Evolutionary conservation across 805 yeast genomes (phyloP).

Genomic region (Ogataea nonfermentans): DNA sequence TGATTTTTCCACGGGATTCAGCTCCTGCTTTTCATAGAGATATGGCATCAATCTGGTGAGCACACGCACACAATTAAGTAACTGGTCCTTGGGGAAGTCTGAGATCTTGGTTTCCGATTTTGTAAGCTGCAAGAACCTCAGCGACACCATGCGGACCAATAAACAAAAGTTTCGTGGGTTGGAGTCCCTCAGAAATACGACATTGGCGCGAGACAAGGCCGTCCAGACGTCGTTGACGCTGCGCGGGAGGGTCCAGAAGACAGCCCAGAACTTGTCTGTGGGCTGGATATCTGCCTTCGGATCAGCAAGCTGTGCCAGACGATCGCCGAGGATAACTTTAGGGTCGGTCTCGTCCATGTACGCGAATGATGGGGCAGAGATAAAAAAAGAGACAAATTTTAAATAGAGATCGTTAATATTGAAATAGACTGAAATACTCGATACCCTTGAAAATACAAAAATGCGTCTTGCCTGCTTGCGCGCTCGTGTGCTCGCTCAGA

Average conservation of each 20-base stretch:
- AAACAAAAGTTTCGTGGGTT: constrained; percentile 57
- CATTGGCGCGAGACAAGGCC: constrained; percentile 53
- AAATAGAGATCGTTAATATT: constrained; percentile 4
- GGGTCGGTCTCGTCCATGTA: constrained; percentile 77
- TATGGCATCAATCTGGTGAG: constrained; percentile 67
- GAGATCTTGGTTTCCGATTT: constrained; percentile 21
- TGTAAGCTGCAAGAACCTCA: constrained; percentile 32
- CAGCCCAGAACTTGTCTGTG: constrained; percentile 41
- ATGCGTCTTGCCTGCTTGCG: not conserved
- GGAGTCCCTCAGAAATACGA: constrained; percentile 56
- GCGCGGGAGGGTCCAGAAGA: constrained; percentile 48
- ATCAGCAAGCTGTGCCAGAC: constrained; percentile 56
- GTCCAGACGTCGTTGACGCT: constrained; percentile 57
- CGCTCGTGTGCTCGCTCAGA: constrained; percentile 28
- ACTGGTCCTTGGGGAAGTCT: constrained; percentile 32
- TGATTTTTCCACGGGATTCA: constrained; percentile 33
- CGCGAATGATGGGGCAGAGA: constrained; percentile 2
- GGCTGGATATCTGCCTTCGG: constrained; percentile 36
- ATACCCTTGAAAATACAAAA: not conserved
- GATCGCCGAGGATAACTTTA: constrained; percentile 55
- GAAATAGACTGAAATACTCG: not conserved
- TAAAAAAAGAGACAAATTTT: constrained; percentile 1
- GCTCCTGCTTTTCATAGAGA: constrained; percentile 52
- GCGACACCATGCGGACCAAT: constrained; percentile 43
- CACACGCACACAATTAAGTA: constrained; percentile 62